Evolutionary conservation across 768 basidiomycete genomes (phyloP), one percentile per base, ranked within the genome.

Genomic region (Boletus eberwhitei): DNA sequence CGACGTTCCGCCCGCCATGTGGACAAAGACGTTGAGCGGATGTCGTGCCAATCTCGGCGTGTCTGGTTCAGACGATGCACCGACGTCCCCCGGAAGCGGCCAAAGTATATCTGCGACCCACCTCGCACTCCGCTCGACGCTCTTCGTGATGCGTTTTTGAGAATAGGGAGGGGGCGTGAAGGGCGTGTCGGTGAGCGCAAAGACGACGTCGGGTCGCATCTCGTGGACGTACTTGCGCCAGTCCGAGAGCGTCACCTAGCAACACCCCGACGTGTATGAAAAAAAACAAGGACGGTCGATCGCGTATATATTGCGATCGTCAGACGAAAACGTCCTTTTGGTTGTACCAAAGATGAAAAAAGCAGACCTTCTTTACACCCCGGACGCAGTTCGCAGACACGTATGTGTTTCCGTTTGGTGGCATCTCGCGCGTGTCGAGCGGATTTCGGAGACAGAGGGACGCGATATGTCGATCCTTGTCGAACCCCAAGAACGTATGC

Each of bases 131-230:
- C 90, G 78, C 41, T 90, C 86, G 49, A 91, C 78, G 62, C 85
- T 85, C 65, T 91, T 93, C 26, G 80, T 84, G 6, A 85, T 69
- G 3, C 91, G 82, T 59, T 88, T 92, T 64, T 93, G 91, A 4
- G 90, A 91, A 56, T 83, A 79, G 0, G 87, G 82, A 0, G 82
- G 79, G 4, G 73, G 58, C 0, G 86, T 86, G 64, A 81, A 83
- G 0, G 89, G 87, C 0, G 75, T 83, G 54, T 93, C 90, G 2
- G 82, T 76, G 16, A 93, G 75, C 0, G 90, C 84, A 47, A 89
- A 75, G 13, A 88, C 81, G 16, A 92, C 53, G 59, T 93, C 90
- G 1, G 90, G 88, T 21, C 77, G 73, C 61, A 80, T 82, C 4
- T 75, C 66, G n/a, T 66, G 59, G 4, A 75, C 76, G 54, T 87